Base-by-base conservation (phyloP, 1,139 yeast genomes). In the Kodamaea derodonti region DNA sequence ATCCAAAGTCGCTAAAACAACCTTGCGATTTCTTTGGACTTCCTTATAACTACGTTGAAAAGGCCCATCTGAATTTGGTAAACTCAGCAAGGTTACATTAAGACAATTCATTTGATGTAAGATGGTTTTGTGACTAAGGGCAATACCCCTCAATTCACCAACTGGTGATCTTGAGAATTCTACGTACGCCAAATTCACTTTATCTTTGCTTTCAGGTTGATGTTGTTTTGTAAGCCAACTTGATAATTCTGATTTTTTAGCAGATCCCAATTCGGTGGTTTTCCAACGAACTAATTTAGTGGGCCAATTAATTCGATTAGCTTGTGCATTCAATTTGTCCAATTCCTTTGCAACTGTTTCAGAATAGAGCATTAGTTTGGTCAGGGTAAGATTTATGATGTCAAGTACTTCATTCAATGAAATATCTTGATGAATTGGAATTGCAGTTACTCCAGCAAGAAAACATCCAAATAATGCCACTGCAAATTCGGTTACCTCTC, bases 141-240 rank as follows among this genome's bases (percentile, higher is more conserved):
- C 96, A 27, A 94, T 95, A 5, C 99, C 99, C 36, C 96, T 72
- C 24, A 88, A 62, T 47, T 90, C 95, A 2, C 97, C 97, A 14
- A 86, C 77, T 0, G 97, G 95, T 2, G 95, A 84, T 46, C 94
- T 73, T 0, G 95, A 80, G 54, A 84, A 94, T 58, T 94, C 98
- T 17, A 94, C 90, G 51, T 94, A 94, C 0, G 97, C 97, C 41
- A 92, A 64, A 51, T 86, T 95, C 10, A 61, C 51, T 39, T 39
- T 6, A 85, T 80, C 16, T 78, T 74, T 38, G 52, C 31, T 40
- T 46, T 30, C 45, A 10, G 16, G 23, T 14, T 3, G 49, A 23
- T 40, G 44, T 33, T 52, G 41, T 33, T 54, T 62, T 4, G 59
- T 41, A 16, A 42, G 45, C 64, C 71, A 60, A 29, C 46, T 43